Conservation (phyloP, 1,284 basidiomycete species). For the Sporisorium reilianum region DNA sequence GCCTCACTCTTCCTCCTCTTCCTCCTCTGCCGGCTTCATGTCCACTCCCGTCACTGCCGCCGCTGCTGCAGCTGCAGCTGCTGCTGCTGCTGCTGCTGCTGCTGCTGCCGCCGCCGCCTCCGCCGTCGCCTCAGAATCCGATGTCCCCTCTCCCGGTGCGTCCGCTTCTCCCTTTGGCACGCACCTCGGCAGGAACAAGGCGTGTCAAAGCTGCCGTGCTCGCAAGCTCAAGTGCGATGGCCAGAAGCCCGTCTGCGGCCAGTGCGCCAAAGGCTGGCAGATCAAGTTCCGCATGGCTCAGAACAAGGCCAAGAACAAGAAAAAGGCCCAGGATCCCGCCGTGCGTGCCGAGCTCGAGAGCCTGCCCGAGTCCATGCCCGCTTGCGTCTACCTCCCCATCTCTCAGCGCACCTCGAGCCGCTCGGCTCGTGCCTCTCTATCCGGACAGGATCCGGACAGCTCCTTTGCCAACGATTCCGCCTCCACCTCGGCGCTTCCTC, state of each 20-base stretch:
- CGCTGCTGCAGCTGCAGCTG: constrained; percentile 42
- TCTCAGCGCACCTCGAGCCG: constrained; percentile 40
- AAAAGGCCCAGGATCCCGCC: constrained; percentile 41
- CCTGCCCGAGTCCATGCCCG: constrained; percentile 51
- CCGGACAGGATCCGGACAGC: constrained; percentile 27
- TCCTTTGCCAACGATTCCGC: constrained; percentile 30
- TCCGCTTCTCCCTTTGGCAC: constrained; percentile 53
- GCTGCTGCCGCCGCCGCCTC: constrained; percentile 15
- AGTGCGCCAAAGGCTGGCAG: constrained; percentile 60
- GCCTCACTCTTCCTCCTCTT: constrained; percentile 29
- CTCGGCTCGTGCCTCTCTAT: constrained; percentile 30
- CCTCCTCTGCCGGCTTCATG: constrained; percentile 30
- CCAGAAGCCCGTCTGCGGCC: constrained; percentile 57
- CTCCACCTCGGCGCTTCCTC: constrained; percentile 18
- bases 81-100: constrained; percentile 36
- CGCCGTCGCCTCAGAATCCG: constrained; percentile 8
- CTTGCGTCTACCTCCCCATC: constrained; percentile 53
- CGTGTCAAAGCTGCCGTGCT: constrained; percentile 59
- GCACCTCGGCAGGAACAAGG: constrained; percentile 60
- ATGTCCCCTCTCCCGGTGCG: constrained; percentile 17
- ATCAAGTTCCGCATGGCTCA: constrained; percentile 56
- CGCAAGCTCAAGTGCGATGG: constrained; percentile 64
- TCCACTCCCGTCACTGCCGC: constrained; percentile 38
- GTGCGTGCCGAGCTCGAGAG: constrained; percentile 45
- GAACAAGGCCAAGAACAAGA: constrained; percentile 55